Conservation (phyloP, 345 rosid genomes). For the Rubroshorea leprosula region DNA sequence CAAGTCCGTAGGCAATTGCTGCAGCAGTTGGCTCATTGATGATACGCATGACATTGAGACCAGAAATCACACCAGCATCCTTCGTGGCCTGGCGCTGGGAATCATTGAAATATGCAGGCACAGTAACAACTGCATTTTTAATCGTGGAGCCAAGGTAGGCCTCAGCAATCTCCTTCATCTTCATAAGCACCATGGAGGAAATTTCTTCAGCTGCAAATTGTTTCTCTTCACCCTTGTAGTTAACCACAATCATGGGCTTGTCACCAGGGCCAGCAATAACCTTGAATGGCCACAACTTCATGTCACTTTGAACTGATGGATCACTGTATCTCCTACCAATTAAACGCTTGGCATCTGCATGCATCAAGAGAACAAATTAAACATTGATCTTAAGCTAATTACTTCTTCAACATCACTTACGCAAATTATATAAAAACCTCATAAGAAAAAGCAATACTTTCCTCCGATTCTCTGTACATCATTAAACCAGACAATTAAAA, state of each 20-base stretch:
- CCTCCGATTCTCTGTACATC: no score
- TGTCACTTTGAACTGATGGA: slow-evolving; percentile 34
- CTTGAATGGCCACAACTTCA: slow-evolving; percentile 42
- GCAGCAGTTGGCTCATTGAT: slow-evolving; percentile 49
- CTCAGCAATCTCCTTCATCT: slow-evolving; percentile 42
- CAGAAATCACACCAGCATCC: slow-evolving; percentile 42
- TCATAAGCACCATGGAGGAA: slow-evolving; percentile 39
- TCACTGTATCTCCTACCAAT: slow-evolving; percentile 41
- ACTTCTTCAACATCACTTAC: background rate
- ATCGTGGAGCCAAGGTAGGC: slow-evolving; percentile 25
- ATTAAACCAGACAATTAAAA: no score
- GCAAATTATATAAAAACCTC: no score
- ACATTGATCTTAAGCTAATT: background rate
- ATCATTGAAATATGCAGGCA: slow-evolving; percentile 43
- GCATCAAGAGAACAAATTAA: background rate
- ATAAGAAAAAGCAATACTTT: no score
- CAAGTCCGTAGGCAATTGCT: slow-evolving; percentile 42
- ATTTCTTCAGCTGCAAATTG: slow-evolving; percentile 41
- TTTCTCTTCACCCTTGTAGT: slow-evolving; percentile 39
- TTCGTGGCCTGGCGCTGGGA: slow-evolving; percentile 47
- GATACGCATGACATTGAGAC: slow-evolving; percentile 40
- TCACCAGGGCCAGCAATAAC: slow-evolving; percentile 36
- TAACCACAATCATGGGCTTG: slow-evolving; percentile 42
- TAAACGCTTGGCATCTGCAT: slow-evolving; percentile 30
- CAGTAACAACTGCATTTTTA: slow-evolving; percentile 38